Evolutionary conservation across 345 rosid species (phyloP), one percentile per base, ranked within the genome.

Genomic region (Populus tremula): DNA sequence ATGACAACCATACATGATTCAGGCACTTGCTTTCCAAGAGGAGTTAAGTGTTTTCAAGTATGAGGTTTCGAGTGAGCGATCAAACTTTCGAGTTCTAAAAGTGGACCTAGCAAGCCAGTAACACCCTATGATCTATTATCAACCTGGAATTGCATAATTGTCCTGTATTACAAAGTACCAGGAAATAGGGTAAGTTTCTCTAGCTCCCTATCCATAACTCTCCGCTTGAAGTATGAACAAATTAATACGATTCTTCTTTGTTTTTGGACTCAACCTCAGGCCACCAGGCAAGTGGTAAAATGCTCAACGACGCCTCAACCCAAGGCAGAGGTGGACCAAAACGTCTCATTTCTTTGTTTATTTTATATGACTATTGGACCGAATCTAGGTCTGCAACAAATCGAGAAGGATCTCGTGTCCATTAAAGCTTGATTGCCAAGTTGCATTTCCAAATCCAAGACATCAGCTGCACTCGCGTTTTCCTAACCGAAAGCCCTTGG

Each of bases 401-500:
- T 67, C 14, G 36, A 67, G 53, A 53, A 7, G 47, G 49, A 66
- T 17, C 18, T 27, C 54, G 16, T 64, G 13, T 38, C 33, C 8
- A 33, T 38, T 33, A 47, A 29, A 50, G 69, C 68, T 82, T 67
- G 84, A 84, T 82, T 74, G 62, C 25, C 74, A 18, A 20, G 59
- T 53, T 67, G 67, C 17, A 14, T 65, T 65, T 33, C 38, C 6
- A 25, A 14, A 65, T 16, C 8, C 1, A 16, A 56, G 5, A 5
- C 25, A 7, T 16, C n/a, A 59, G 23, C 36, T 33, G 36, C 5
- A 0, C 36, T 33, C 36, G 36, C 36, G 36, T 33, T 33, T 33
- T 33, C 35, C 36, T 33, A 33, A 33, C 36, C 36, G 35, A 33
- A 33, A 33, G 36, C 36, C 36, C 5, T 33, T 33, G 7, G 63